A percentile compares a stretch with the other conserved stretches of the same genome.
Conservation (phyloP, 2,329 filamentous ascomycete genomes). For the Raffaelea arxii region DNA sequence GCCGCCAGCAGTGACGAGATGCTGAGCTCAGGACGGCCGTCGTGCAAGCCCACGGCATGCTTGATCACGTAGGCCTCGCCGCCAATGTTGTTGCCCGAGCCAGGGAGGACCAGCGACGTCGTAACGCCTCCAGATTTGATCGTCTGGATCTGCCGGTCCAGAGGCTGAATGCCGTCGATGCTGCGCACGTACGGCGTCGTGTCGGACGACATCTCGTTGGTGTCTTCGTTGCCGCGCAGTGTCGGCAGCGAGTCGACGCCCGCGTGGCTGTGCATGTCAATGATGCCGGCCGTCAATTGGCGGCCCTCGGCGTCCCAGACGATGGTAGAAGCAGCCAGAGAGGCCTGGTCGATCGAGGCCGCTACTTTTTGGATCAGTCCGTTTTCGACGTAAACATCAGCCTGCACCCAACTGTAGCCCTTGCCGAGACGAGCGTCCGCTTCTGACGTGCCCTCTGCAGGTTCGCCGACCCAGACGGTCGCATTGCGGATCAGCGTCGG, state of each 20-base stretch:
- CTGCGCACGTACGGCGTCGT: slow-evolving; percentile 60
- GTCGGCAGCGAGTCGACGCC: slow-evolving; percentile 49
- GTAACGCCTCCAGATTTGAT: slow-evolving; percentile 69
- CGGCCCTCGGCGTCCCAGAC: slow-evolving; percentile 51
- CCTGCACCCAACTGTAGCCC: slow-evolving; percentile 48
- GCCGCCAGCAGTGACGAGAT: slow-evolving; percentile 55
- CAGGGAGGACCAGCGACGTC: slow-evolving; percentile 56
- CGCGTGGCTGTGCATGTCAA: slow-evolving; percentile 64
- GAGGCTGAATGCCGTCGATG: slow-evolving; percentile 53
- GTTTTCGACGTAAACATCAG: slow-evolving; percentile 51
- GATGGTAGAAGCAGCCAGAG: slow-evolving; percentile 35
- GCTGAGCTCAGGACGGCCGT: slow-evolving; percentile 54
- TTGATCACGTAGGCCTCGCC: slow-evolving; percentile 63
- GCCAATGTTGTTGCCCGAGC: slow-evolving; percentile 64
- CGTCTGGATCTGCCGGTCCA: slow-evolving; percentile 55
- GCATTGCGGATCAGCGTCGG: slow-evolving; percentile 58
- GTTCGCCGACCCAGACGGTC: slow-evolving; percentile 57
- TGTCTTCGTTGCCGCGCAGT: slow-evolving; percentile 45
- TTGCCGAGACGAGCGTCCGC: slow-evolving; percentile 47
- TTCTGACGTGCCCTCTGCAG: slow-evolving; percentile 37
- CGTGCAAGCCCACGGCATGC: slow-evolving; percentile 49
- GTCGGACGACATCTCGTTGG: slow-evolving; percentile 53
- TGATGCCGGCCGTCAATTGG: slow-evolving; percentile 55
- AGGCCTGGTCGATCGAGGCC: slow-evolving; percentile 25
- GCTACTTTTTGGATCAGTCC: slow-evolving; percentile 51